phyloP scores from a whole-genome alignment of 176 grass and related monocot genomes.

The Urochloa ruziziensis region DNA sequence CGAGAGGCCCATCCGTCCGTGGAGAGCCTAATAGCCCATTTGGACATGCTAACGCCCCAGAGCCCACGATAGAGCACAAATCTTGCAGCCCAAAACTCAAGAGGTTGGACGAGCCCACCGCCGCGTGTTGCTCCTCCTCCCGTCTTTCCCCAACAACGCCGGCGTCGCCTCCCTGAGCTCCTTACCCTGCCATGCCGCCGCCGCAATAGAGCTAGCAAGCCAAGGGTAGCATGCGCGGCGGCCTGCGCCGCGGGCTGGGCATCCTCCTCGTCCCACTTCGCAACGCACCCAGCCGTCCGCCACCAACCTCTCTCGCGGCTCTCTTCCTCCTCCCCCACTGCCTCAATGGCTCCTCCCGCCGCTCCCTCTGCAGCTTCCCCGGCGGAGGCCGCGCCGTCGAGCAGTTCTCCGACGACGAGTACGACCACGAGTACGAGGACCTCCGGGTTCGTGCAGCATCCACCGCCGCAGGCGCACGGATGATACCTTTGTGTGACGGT shows the following conservation, averaged over 20 bases:
- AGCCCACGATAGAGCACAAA: not conserved
- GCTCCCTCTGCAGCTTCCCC: slow-evolving; percentile 24
- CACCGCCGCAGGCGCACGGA: not conserved
- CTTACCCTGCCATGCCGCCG: slow-evolving; percentile 7
- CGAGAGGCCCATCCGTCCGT: not conserved
- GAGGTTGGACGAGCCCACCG: not conserved
- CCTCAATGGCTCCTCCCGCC: slow-evolving; percentile 25
- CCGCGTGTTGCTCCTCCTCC: not conserved
- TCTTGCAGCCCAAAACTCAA: slow-evolving; percentile 7
- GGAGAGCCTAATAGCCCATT: not conserved
- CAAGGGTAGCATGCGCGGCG: slow-evolving; percentile 35
- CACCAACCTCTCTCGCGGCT: slow-evolving; percentile 35
- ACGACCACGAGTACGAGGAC: slow-evolving; percentile 84
- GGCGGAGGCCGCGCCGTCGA: slow-evolving; percentile 50
- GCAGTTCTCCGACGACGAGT: slow-evolving; percentile 97
- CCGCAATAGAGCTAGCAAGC: slow-evolving; percentile 20
- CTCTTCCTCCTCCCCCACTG: slow-evolving; percentile 30
- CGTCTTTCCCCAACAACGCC: slow-evolving; percentile 13
- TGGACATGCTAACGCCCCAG: not conserved
- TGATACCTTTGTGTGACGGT: not conserved
- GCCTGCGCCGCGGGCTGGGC: slow-evolving; percentile 35
- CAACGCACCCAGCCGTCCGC: slow-evolving; percentile 8
- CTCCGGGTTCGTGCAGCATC: slow-evolving; percentile 57
- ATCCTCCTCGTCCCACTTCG: slow-evolving; percentile 36
- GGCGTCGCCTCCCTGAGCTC: not conserved